These are phyloP conservation scores for Parathielavia hyrcaniae DNA, from an alignment of 495 filamentous ascomycete species.

Conservation along the genomic window DNA sequence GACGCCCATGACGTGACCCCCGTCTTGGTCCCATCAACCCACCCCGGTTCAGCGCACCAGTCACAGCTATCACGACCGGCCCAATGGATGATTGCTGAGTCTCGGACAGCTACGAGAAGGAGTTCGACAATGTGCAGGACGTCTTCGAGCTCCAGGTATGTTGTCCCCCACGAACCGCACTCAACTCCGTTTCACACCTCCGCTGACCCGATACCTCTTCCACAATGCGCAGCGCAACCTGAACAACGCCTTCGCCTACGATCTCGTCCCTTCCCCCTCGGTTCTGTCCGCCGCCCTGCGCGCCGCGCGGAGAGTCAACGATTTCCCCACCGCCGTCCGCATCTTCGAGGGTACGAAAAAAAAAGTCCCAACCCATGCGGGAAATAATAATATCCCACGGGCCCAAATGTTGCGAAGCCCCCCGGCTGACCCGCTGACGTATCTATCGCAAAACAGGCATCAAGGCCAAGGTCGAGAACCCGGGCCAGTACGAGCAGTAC, in stretches of 20 bases:
- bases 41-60: conserved; percentile 11
- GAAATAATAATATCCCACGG: conserved; percentile 8
- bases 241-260: conserved; percentile 99
- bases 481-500: conserved; percentile 95
- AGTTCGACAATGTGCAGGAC: conserved; percentile 95
- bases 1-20: conserved; percentile 28
- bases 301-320: conserved; percentile 92
- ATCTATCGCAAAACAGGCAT: conserved; percentile 55
- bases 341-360: conserved; percentile 81
- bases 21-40: conserved; percentile 13
- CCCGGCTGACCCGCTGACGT: not conserved
- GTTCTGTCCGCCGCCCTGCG: conserved; percentile 86
- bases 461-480: conserved; percentile 99
- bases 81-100: conserved; percentile 32
- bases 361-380: conserved; percentile 10
- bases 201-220: conserved; percentile 18
- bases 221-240: conserved; percentile 73
- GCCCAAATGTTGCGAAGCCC: not conserved
- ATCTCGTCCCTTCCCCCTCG: conserved; percentile 90
- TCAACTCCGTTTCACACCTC: not conserved
- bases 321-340: conserved; percentile 95
- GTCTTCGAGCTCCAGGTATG: conserved; percentile 99
- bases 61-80: conserved; percentile 5
- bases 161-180: not conserved
- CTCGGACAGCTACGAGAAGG: conserved; percentile 84